Evolutionary conservation across 2,329 filamentous ascomycete genomes (phyloP).

Genomic region (Colletotrichum tanaceti): DNA sequence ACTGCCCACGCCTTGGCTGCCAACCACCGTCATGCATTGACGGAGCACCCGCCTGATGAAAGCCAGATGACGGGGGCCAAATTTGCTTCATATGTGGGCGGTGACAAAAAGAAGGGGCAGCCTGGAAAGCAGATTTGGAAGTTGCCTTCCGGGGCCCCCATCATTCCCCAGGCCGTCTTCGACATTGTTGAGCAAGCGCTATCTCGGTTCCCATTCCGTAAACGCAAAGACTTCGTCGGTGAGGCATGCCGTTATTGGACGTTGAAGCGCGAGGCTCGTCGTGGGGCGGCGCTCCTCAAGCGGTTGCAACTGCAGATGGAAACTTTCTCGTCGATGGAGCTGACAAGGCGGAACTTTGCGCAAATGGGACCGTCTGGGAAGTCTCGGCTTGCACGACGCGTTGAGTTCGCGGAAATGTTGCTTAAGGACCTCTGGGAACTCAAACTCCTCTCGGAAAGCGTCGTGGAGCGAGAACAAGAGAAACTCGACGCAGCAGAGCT

Average conservation of each 20-base stretch:
- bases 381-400: slow-evolving; percentile 80
- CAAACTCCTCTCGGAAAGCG: slow-evolving; percentile 73
- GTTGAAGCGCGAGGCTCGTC: slow-evolving; percentile 89
- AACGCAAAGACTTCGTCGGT: slow-evolving; percentile 90
- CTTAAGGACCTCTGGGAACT: slow-evolving; percentile 82
- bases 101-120: slow-evolving; percentile 79
- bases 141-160: slow-evolving; percentile 91
- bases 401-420: slow-evolving; percentile 86
- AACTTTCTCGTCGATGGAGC: slow-evolving; percentile 96
- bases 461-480: slow-evolving; percentile 79
- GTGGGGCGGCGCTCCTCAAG: slow-evolving; percentile 92
- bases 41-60: slow-evolving; percentile 81
- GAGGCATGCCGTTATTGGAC: slow-evolving; percentile 99
- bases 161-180: slow-evolving; percentile 90
- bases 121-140: slow-evolving; percentile 83
- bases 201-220: slow-evolving; percentile 80
- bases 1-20: slow-evolving; percentile 85
- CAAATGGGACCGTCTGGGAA: slow-evolving; percentile 90
- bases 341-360: slow-evolving; percentile 94
- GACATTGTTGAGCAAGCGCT: slow-evolving; percentile 87
- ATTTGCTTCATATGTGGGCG: slow-evolving; percentile 76
- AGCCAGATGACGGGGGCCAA: slow-evolving; percentile 86
- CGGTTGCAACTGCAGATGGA: slow-evolving; percentile 94
- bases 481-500: slow-evolving; percentile 83
- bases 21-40: slow-evolving; percentile 70